Conservation (phyloP, 2,329 filamentous ascomycete genomes). For the Aspergillus unguis region DNA sequence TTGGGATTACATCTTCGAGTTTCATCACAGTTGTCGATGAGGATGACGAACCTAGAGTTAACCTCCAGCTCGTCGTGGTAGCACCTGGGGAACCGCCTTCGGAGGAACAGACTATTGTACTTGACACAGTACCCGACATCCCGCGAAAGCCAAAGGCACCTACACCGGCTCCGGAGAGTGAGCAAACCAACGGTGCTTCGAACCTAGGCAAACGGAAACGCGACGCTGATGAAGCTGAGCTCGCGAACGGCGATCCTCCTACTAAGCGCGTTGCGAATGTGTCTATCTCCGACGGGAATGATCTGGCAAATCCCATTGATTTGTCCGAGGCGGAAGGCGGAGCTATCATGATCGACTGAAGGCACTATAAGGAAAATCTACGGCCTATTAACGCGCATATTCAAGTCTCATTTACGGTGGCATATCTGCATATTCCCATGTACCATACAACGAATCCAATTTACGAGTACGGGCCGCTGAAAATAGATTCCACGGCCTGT, state of each 20-base stretch:
- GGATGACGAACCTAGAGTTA: conserved; percentile 65
- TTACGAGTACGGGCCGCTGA: conserved; percentile 7
- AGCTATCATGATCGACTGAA: conserved; percentile 58
- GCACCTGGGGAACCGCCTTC: conserved; percentile 29
- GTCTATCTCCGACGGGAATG: conserved; percentile 39
- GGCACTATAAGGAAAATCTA: background rate
- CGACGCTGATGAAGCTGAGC: conserved; percentile 41
- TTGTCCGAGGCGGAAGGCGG: conserved; percentile 55
- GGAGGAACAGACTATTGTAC: conserved; percentile 39
- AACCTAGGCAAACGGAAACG: conserved; percentile 44
- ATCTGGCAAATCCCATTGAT: conserved; percentile 36
- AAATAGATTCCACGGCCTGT: conserved; percentile 7
- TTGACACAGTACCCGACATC: conserved; percentile 44
- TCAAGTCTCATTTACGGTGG: background rate
- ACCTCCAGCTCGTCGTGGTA: conserved; percentile 64
- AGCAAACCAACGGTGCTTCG: conserved; percentile 26
- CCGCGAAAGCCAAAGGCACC: conserved; percentile 45
- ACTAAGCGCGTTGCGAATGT: conserved; percentile 36
- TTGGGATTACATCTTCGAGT: conserved; percentile 69
- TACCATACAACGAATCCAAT: conserved; percentile 18
- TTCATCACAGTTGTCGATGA: conserved; percentile 84
- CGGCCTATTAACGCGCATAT: background rate
- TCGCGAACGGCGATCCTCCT: conserved; percentile 40
- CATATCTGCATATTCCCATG: conserved; percentile 7
- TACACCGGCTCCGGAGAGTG: conserved; percentile 26